phyloP scores from a whole-genome alignment of 305 asterid genomes.

The Plantago coronopus region DNA sequence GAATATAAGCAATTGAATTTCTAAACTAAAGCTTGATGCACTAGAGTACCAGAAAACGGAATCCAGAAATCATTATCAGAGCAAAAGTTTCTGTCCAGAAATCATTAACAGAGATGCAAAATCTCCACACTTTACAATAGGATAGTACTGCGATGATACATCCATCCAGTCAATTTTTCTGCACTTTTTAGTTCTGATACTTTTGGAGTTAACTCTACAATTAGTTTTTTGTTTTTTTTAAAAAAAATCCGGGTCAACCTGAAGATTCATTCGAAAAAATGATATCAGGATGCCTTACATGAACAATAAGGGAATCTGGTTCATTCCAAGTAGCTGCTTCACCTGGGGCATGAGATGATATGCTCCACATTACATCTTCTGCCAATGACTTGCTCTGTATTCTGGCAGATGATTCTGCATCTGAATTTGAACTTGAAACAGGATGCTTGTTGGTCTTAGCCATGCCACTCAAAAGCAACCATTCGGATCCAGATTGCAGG shows the following conservation, averaged over 20 bases:
- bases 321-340: slow-evolving; percentile 46
- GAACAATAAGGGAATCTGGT: slow-evolving; percentile 41
- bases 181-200: too few relatives aligned
- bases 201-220: slow-evolving; percentile 1
- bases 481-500: slow-evolving; percentile 61
- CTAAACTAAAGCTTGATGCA: background rate
- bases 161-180: slow-evolving; percentile 12
- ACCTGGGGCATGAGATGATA: slow-evolving; percentile 39
- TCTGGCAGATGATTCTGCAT: slow-evolving; percentile 35
- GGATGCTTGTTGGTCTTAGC: slow-evolving; percentile 34
- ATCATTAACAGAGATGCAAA: slow-evolving; percentile 9
- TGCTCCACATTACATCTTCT: slow-evolving; percentile 67
- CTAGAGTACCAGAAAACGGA: background rate
- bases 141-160: slow-evolving; percentile 19
- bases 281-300: slow-evolving; percentile 74
- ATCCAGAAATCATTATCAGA: background rate
- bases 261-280: slow-evolving; percentile 39
- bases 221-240: too few relatives aligned
- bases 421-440: slow-evolving; percentile 35
- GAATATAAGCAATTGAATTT: slow-evolving; percentile 7
- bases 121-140: slow-evolving; percentile 18
- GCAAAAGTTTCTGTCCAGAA: background rate
- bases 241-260: slow-evolving; percentile 23
- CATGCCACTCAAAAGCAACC: slow-evolving; percentile 75
- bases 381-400: slow-evolving; percentile 26